These are phyloP conservation scores for Inosperma sp. DNA, from an alignment of 768 basidiomycete genomes.

Conservation along the genomic window DNA sequence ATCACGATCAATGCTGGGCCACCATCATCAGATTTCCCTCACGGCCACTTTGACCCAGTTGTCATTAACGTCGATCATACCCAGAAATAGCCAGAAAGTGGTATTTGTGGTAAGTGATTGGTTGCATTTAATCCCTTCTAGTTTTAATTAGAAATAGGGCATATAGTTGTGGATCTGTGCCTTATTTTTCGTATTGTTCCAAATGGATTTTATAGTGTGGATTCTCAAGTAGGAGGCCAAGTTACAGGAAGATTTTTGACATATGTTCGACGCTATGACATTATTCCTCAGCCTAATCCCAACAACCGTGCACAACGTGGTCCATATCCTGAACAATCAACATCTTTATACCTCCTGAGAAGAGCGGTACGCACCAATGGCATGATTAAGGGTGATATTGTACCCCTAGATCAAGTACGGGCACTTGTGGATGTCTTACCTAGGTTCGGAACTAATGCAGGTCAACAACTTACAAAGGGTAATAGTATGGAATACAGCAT, in stretches of 20 bases:
- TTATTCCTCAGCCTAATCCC: constrained; percentile 14
- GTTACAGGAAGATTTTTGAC: constrained; percentile 18
- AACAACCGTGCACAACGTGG: background rate
- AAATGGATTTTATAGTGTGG: constrained; percentile 15
- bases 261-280: constrained; percentile 24
- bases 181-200: constrained; percentile 8
- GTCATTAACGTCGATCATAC: constrained; percentile 10
- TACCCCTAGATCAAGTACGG: constrained; percentile 23
- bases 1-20: constrained; percentile 22
- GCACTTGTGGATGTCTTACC: constrained; percentile 25
- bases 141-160: constrained; percentile 10
- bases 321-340: constrained; percentile 16
- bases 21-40: constrained; percentile 11
- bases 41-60: background rate
- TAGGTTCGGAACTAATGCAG: constrained; percentile 23
- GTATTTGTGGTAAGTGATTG: constrained; percentile 15
- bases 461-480: constrained; percentile 17
- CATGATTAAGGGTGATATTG: constrained; percentile 21
- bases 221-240: constrained; percentile 15
- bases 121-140: background rate
- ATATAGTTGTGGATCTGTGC: constrained; percentile 12
- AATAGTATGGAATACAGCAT: constrained; percentile 19
- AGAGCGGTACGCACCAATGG: constrained; percentile 13
- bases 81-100: constrained; percentile 17
- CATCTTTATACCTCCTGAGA: constrained; percentile 22